Evolutionary conservation across 352 stramenopile species (phyloP).

Genomic region (Phytopythium oedochilum): DNA sequence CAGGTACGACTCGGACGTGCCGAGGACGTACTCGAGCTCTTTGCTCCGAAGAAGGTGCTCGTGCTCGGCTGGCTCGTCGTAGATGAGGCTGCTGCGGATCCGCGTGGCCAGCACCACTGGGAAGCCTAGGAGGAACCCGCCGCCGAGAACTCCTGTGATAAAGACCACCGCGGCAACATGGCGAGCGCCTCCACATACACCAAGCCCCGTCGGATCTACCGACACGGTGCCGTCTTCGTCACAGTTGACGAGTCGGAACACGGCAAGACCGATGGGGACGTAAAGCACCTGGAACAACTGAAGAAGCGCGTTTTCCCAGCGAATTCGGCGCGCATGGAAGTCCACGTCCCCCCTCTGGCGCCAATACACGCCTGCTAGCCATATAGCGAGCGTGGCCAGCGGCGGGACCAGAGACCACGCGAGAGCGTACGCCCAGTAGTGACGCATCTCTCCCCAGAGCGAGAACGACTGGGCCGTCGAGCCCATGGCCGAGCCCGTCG

Average conservation of each 20-base stretch:
- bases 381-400: neutral
- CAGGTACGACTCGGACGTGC: constrained; percentile 50
- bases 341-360: neutral
- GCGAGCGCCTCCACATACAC: constrained; percentile 17
- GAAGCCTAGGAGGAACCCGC: constrained; percentile 39
- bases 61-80: constrained; percentile 25
- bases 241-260: constrained; percentile 60
- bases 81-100: constrained; percentile 27
- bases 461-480: constrained; percentile 49
- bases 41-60: constrained; percentile 44
- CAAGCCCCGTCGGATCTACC: constrained; percentile 35
- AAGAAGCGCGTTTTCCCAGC: constrained; percentile 45
- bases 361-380: neutral
- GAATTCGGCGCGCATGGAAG: constrained; percentile 13
- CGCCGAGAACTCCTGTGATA: constrained; percentile 31
- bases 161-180: constrained; percentile 24
- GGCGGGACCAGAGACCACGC: constrained; percentile 25
- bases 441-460: constrained; percentile 48
- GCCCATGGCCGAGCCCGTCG: constrained; percentile 51
- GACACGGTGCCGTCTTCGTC: constrained; percentile 28
- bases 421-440: constrained; percentile 63
- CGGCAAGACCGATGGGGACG: constrained; percentile 48
- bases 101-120: constrained; percentile 28
- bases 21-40: constrained; percentile 51
- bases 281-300: constrained; percentile 47